Base-by-base conservation (phyloP, 805 yeast genomes). In the Candida sithepensis region DNA sequence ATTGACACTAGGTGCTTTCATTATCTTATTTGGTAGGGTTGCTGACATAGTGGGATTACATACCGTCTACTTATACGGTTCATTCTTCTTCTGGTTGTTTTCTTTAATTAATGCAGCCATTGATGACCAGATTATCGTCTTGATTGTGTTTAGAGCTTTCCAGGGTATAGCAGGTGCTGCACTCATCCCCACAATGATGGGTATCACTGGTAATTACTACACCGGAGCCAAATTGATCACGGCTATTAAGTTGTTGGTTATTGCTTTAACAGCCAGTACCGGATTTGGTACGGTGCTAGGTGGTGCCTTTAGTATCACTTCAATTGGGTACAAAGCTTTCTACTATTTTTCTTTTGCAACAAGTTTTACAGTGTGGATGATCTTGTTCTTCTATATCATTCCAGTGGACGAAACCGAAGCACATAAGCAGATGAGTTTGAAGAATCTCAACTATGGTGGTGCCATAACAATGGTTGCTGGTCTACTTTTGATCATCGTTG, bases 101-200 rank as follows among this genome's bases (percentile, higher is more conserved):
- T 42, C 68, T 9, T 55, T 74, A 14, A 53, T 73, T 4, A 53
- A 63, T 51, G 78, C 74, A 0, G 52, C 64, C 5, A 66, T 73
- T 39, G 62, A 48, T 20, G 62, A 63, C n/a, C 59, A 67, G 12
- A 47, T 71, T 34, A 64, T 52, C 39, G 72, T 61, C 1, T 55
- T 74, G 43, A 69, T 73, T 43, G 67, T 74, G 0, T 65, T 75
- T 43, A 61, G 78, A 52, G 75, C 77, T 1, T 43, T 75, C 1
- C 79, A 74, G 52, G 79, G 79, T 12, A 54, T 73, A 5, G 64
- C 70, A n/a, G 79, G 71, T 1, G 68, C 78, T 1, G 64, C 69
- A 4, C 47, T 70, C 8, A 58, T 75, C 16, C 79, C 78, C 1
- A 50, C 56, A 32, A 48, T 53, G 2, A 43, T 52, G 44, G 57